These are phyloP conservation scores for Yarrowia divulgata DNA, from an alignment of 805 yeast genomes.

Conservation along the genomic window DNA sequence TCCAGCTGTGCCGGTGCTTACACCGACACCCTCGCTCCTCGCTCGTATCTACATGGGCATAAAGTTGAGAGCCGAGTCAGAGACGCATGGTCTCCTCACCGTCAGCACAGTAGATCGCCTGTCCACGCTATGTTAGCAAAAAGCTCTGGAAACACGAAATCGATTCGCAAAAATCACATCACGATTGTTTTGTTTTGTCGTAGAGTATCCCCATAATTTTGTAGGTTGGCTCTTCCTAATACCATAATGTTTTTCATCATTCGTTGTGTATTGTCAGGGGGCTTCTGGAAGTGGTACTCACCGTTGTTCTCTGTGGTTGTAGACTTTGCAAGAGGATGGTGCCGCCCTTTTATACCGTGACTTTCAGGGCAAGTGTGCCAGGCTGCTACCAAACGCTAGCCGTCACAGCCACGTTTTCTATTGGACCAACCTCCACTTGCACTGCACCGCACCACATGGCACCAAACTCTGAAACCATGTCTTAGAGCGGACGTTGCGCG, in stretches of 20 bases:
- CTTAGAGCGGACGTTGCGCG: neutral
- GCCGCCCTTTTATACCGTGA: conserved; percentile 17
- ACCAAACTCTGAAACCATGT: conserved; percentile 1
- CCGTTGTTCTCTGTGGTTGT: neutral
- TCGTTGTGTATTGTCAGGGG: conserved; percentile 3
- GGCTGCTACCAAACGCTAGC: neutral
- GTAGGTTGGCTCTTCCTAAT: conserved; percentile 38
- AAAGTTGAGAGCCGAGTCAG: conserved; percentile 26
- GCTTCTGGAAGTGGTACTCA: neutral
- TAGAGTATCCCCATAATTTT: conserved; percentile 37
- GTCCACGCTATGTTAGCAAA: conserved; percentile 16
- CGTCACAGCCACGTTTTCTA: neutral
- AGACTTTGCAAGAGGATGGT: neutral
- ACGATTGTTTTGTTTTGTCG: conserved; percentile 28
- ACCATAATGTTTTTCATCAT: conserved; percentile 36
- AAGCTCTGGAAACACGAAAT: no score
- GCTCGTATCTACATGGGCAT: conserved; percentile 2
- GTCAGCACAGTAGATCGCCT: neutral
- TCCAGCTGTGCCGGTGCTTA: neutral
- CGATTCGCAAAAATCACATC: conserved; percentile 7
- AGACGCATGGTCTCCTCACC: conserved; percentile 17
- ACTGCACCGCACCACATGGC: conserved; percentile 37
- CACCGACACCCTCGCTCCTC: neutral
- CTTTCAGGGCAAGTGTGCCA: conserved; percentile 9
- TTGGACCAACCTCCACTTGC: conserved; percentile 15